Evolutionary conservation across 257 asterid genomes (phyloP), one percentile per base, ranked within the genome.

Genomic region (Fraxinus quadrangulata): DNA sequence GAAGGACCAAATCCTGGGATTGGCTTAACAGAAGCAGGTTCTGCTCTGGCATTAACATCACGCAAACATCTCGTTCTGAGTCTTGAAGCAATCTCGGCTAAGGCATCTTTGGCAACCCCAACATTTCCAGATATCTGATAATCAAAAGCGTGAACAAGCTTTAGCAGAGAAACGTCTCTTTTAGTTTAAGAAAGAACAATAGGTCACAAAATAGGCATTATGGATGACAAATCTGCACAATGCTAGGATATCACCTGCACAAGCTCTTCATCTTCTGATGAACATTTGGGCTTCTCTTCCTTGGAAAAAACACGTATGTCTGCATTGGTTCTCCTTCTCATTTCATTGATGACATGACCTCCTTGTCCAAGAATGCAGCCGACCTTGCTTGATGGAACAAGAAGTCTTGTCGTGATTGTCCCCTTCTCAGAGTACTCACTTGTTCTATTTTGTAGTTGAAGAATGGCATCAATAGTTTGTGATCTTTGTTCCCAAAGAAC

Each of bases 291-390:
- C 78, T 86, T 93, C 39, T 88, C 94, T 81, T 87, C 92, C 87
- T 88, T 86, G 73, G 96, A 89, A 84, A 85, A 81, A 78, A 93
- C 93, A 77, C 91, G 96, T 76, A 93, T 93, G 70, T 91, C 96
- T 8, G 96, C 98, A 31, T 84, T 86, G 8, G 96, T 93, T 83
- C 98, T 88, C 88, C 94, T 90, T 75, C 98, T 89, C 98, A 91
- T 89, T 83, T 90, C 98, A 85, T 85, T 93, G 79, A 91, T 90
- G 69, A 93, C 85, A 69, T 85, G 90, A 59, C 98, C 97, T 72
- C 93, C 93, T 89, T 93, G 91, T 76, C 98, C 96, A 83, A 91
- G 87, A 88, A 93, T 80, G 88, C 98, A 91, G 63, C 97, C 98
- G 77, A 93, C 97, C 87, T 89, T 93, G 85, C 84, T 89, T 34